Base-by-base conservation (phyloP, 805 yeast genomes). In the Yarrowia sp. region DNA sequence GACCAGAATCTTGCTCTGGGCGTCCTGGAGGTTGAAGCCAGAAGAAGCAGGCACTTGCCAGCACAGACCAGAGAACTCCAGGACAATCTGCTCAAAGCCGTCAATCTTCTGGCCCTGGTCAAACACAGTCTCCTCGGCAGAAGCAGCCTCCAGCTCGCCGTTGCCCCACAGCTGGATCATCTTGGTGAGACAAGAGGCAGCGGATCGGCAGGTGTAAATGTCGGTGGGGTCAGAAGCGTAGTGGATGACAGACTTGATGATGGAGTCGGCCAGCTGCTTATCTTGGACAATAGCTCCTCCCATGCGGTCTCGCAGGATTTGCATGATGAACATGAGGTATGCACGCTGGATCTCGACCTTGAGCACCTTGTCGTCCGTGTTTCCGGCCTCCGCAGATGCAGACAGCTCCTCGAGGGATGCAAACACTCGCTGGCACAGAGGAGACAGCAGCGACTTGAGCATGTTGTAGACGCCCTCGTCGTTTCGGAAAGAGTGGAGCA, bases 1-100 rank as follows among this genome's bases (percentile, higher is more conserved):
- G 1, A 92, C 87, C 44, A 90, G 82, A 69, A 87, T 82, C 73
- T 94, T 83, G 71, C 84, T 85, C 75, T 91, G 93, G 5, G 96
- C 96, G 76, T 92, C 97, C 71, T 86, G 85, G 60, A 87, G 79
- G 73, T 88, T 85, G 72, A 88, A 87, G 43, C 84, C 83, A 42
- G 87, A 84, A 72, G 89, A 87, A 75, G 91, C 87, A n/a, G 96
- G 91, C 58, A 92, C 80, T 76, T 91, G 93, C 79, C 92, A 90
- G 42, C 88, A 82, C 67, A 91, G 79, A 61, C 88, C 84, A 3
- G 92, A 83, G 34, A 86, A 81, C 71, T 87, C 88, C 63, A 87
- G 86, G 77, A 91, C 85, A 69, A 93, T 82, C 49, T 71, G 87
- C 68, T 89, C 88, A 60, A 91, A 85, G 8, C 95, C 91, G 17